Evolutionary conservation across 805 yeast species (phyloP).

Genomic region (Kodamaea fukazawae): DNA sequence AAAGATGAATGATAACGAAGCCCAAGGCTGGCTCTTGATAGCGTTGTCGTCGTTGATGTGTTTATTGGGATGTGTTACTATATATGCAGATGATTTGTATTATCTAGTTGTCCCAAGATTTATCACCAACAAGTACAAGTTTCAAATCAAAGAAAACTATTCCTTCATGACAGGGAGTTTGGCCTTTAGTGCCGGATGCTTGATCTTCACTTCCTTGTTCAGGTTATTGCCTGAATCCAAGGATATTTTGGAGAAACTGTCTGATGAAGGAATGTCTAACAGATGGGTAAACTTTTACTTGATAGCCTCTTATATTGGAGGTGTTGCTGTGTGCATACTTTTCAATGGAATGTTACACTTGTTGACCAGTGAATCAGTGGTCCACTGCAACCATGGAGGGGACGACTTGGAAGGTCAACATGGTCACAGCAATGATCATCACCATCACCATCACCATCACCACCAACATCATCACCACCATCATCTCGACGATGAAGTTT

Average conservation of each 20-base stretch:
- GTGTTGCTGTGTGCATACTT: slow-evolving; percentile 56
- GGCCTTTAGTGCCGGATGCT: slow-evolving; percentile 77
- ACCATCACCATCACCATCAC: slow-evolving; percentile 14
- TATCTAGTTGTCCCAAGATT: slow-evolving; percentile 37
- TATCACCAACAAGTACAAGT: slow-evolving; percentile 40
- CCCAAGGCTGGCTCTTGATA: slow-evolving; percentile 67
- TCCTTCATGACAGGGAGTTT: slow-evolving; percentile 70
- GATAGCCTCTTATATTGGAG: slow-evolving; percentile 50
- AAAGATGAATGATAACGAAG: slow-evolving; percentile 9
- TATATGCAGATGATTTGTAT: slow-evolving; percentile 59
- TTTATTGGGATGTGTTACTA: slow-evolving; percentile 64
- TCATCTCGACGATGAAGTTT: background rate
- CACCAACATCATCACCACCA: slow-evolving; percentile 9
- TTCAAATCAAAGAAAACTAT: slow-evolving; percentile 58
- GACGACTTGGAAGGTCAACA: background rate
- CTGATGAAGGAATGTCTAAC: slow-evolving; percentile 1
- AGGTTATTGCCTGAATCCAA: slow-evolving; percentile 69
- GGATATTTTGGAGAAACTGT: background rate
- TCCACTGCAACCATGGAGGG: slow-evolving; percentile 76
- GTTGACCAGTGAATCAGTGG: slow-evolving; percentile 74
- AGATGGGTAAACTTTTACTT: slow-evolving; percentile 33
- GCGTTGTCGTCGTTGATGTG: slow-evolving; percentile 67
- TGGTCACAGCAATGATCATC: slow-evolving; percentile 10
- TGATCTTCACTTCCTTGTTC: slow-evolving; percentile 74
- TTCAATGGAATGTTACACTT: slow-evolving; percentile 69